A percentile compares a stretch with the other conserved stretches of the same genome.
These are phyloP conservation scores for Pyrus communis DNA, from an alignment of 306 rosid species.

Conservation along the genomic window DNA sequence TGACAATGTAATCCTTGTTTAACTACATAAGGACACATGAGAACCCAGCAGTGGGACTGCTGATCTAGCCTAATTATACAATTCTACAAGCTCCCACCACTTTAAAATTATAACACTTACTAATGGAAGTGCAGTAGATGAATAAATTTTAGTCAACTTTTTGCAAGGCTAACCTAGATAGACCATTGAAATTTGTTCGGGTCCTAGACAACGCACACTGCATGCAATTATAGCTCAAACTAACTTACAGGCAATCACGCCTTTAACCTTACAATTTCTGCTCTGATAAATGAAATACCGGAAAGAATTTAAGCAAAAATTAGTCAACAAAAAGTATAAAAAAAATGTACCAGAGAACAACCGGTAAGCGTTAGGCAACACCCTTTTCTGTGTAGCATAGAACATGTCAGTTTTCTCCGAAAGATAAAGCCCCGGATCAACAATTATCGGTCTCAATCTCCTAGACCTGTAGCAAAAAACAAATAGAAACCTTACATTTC, in stretches of 20 bases:
- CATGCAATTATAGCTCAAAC: not conserved
- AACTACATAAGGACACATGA: not conserved
- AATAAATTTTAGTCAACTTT: not conserved
- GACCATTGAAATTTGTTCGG: not conserved
- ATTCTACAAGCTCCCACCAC: not conserved
- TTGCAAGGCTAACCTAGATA: not conserved
- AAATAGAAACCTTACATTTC: not conserved
- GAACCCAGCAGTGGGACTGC: not conserved
- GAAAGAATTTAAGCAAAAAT: not conserved
- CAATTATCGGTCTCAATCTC: slow-evolving; percentile 75
- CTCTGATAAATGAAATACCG: slow-evolving; percentile 3
- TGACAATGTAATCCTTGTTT: not conserved
- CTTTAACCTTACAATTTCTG: not conserved
- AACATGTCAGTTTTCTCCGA: slow-evolving; percentile 79
- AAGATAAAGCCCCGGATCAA: slow-evolving; percentile 93
- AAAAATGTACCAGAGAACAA: slow-evolving; percentile 58
- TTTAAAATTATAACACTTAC: not conserved
- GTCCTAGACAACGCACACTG: not conserved
- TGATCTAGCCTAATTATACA: not conserved
- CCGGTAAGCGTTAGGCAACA: slow-evolving; percentile 71
- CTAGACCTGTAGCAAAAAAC: slow-evolving; percentile 39
- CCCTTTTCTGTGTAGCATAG: slow-evolving; percentile 86
- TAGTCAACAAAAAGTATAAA: not conserved
- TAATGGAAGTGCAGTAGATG: not conserved
- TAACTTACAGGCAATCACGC: not conserved